Conservation (phyloP, 805 yeast genomes). For the Saturnispora sekii region DNA sequence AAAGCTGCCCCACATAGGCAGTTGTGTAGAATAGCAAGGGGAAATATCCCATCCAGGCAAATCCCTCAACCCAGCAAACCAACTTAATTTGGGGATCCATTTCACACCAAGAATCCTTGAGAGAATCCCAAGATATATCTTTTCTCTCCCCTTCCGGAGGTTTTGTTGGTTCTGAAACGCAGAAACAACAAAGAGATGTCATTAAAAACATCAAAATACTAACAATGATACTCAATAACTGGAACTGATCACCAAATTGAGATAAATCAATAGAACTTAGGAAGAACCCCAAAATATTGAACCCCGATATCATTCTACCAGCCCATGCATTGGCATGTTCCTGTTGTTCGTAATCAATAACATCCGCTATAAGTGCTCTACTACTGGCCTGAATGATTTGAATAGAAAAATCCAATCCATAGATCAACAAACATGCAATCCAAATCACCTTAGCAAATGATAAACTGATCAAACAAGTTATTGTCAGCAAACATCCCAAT, state of each 20-base stretch:
- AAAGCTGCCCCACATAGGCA: conserved; percentile 54
- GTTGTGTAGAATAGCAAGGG: conserved; percentile 58
- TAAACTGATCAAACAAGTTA: conserved; percentile 34
- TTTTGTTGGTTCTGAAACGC: conserved; percentile 38
- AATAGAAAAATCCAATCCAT: conserved; percentile 46
- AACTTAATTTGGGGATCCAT: conserved; percentile 24
- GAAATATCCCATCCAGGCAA: conserved; percentile 64
- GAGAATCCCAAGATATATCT: not conserved
- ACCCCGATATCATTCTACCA: conserved; percentile 50
- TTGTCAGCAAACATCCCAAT: conserved; percentile 42
- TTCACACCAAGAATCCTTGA: conserved; percentile 20
- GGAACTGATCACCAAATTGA: conserved; percentile 40
- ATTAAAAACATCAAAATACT: conserved; percentile 31
- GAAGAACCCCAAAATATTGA: conserved; percentile 48
- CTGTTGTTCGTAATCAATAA: conserved; percentile 48
- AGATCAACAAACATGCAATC: conserved; percentile 45
- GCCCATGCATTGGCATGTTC: conserved; percentile 58
- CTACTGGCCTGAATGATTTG: conserved; percentile 51
- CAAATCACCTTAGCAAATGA: conserved; percentile 39
- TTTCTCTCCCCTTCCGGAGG: conserved; percentile 7
- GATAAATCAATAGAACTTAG: conserved; percentile 41
- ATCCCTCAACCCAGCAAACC: conserved; percentile 48
- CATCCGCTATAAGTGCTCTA: conserved; percentile 53
- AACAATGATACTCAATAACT: conserved; percentile 37
- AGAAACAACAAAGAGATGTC: conserved; percentile 31